Conservation (phyloP, 2,329 filamentous ascomycete genomes). For the Endoconidiophora laricicola region DNA sequence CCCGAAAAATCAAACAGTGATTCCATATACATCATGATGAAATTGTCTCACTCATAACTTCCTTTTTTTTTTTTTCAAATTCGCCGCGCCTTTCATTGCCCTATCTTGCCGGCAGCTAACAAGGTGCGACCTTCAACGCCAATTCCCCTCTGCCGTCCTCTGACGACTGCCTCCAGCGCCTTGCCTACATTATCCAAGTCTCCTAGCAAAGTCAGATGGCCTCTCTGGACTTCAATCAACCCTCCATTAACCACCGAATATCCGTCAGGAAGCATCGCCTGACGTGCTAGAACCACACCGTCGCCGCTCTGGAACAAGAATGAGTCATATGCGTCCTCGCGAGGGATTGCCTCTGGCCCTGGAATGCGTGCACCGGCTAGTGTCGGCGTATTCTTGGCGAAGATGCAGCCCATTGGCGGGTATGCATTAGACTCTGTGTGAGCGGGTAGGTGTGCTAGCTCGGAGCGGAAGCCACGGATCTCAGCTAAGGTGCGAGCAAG, state of each 20-base stretch:
- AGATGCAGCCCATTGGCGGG: conserved; percentile 68
- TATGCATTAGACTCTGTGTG: conserved; percentile 55
- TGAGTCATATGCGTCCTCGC: conserved; percentile 67
- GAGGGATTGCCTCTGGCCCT: conserved; percentile 55
- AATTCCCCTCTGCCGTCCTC: conserved; percentile 55
- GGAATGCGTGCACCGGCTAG: conserved; percentile 66
- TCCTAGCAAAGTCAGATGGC: conserved; percentile 74
- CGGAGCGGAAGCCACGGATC: conserved; percentile 57
- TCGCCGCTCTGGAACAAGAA: conserved; percentile 76
- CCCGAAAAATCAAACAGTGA: neutral
- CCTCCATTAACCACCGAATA: conserved; percentile 61
- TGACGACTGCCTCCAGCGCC: conserved; percentile 51
- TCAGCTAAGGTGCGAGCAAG: conserved; percentile 57
- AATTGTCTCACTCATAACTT: conserved; percentile 1
- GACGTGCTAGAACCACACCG: conserved; percentile 71
- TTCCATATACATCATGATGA: neutral
- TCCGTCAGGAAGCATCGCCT: conserved; percentile 69
- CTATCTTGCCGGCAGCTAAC: neutral
- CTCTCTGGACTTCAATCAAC: conserved; percentile 61
- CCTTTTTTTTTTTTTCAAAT: neutral
- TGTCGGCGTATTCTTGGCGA: conserved; percentile 73
- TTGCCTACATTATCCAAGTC: conserved; percentile 67
- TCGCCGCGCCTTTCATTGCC: neutral
- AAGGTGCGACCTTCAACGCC: conserved; percentile 24
- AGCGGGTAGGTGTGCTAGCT: conserved; percentile 44